Percentiles rank a stretch among this genome's conserved stretches.
Conservation (phyloP, 306 rosid genomes). For the Ziziphus jujuba region DNA sequence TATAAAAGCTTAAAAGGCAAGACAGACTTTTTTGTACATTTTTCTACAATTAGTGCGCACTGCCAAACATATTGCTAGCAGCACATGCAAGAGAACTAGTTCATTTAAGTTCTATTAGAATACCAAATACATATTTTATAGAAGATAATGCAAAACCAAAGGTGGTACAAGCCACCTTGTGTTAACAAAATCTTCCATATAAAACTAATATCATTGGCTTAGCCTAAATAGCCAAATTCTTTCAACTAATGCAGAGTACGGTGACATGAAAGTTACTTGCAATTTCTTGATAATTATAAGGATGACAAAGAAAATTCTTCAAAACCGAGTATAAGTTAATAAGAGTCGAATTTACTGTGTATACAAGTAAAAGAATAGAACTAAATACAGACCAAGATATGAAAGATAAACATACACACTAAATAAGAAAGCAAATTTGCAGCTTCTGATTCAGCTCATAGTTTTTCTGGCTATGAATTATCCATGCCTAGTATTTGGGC, state of each 20-base stretch:
- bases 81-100: no score
- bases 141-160: neutral
- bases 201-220: neutral
- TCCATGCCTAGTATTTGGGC: neutral
- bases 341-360: neutral
- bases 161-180: neutral
- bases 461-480: neutral
- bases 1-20: neutral
- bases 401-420: neutral
- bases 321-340: constrained; percentile 7
- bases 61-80: no score
- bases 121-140: neutral
- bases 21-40: no score
- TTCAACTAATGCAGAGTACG: neutral
- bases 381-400: constrained; percentile 7
- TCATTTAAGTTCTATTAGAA: no score
- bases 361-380: neutral
- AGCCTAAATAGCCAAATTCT: neutral
- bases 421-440: neutral
- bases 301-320: neutral
- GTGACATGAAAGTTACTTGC: neutral
- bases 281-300: neutral
- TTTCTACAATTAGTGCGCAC: no score
- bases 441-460: neutral
- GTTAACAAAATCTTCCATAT: neutral